A percentile compares a stretch with the other conserved stretches of the same genome.
Evolutionary conservation across 2,329 filamentous ascomycete species (phyloP).

Genomic region (Acarospora socialis): DNA sequence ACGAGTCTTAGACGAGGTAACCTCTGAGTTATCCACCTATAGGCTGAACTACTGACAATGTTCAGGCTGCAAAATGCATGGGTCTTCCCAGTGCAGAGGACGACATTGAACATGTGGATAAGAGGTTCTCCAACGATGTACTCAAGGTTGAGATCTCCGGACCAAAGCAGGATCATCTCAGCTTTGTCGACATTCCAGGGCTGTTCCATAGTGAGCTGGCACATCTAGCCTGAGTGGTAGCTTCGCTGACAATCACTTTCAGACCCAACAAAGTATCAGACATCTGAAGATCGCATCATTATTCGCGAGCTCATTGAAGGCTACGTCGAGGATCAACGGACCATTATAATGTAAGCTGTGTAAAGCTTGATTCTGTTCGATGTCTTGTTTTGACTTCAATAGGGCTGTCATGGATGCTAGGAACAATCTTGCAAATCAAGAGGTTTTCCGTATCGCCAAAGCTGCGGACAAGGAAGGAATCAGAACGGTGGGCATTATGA

Average conservation of each 20-base stretch:
- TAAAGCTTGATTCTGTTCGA: not conserved
- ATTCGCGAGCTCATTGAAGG: not conserved
- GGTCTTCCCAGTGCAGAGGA: slow-evolving; percentile 9
- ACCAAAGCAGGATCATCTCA: slow-evolving; percentile 26
- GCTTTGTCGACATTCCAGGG: slow-evolving; percentile 33
- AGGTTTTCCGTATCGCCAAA: slow-evolving; percentile 29
- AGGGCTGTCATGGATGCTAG: slow-evolving; percentile 21
- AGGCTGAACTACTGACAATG: not conserved
- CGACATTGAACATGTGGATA: slow-evolving; percentile 11
- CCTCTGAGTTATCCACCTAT: slow-evolving; percentile 3
- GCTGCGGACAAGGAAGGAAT: slow-evolving; percentile 23
- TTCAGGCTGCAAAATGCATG: slow-evolving; percentile 15
- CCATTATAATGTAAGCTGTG: too few species aligned
- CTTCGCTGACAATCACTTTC: not conserved
- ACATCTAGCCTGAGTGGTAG: not conserved
- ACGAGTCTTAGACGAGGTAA: slow-evolving; percentile 18
- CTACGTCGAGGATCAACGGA: not conserved
- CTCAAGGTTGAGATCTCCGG: slow-evolving; percentile 30
- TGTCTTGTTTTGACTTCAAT: too few species aligned
- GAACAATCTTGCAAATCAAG: slow-evolving; percentile 29
- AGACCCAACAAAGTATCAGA: slow-evolving; percentile 2
- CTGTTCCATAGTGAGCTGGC: slow-evolving; percentile 23
- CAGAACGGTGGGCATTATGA: slow-evolving; percentile 36
- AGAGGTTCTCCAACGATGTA: slow-evolving; percentile 29
- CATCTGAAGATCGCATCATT: not conserved